Conservation (phyloP, 2,329 filamentous ascomycete species). For the Cordyceps pruinosa region DNA sequence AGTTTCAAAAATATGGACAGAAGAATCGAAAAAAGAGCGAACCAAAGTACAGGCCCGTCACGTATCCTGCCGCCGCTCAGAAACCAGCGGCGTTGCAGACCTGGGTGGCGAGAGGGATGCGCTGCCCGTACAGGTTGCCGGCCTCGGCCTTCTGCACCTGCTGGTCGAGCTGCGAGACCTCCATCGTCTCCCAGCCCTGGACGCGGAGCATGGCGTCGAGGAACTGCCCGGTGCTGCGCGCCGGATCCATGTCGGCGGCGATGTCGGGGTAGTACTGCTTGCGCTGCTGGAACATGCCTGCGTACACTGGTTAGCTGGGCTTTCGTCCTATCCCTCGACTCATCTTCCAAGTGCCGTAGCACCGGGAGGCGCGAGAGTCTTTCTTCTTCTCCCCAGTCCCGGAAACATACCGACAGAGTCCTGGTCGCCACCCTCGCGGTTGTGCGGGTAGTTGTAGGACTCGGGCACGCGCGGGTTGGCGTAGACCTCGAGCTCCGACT, state of each 20-base stretch:
- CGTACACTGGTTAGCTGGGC: too few relatives aligned
- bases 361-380: background rate
- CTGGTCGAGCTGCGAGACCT: background rate
- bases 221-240: background rate
- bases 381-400: background rate
- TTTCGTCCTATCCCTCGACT: too few relatives aligned
- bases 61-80: background rate
- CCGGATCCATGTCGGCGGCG: background rate
- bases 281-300: slow-evolving; percentile 11
- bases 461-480: too few relatives aligned
- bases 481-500: too few relatives aligned
- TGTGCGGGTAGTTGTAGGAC: background rate
- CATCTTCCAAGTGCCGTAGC: too few relatives aligned
- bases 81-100: background rate
- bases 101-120: background rate
- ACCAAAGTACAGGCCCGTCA: background rate
- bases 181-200: background rate
- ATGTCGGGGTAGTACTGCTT: background rate
- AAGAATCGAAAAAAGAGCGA: background rate
- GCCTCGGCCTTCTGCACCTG: slow-evolving; percentile 4
- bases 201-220: background rate
- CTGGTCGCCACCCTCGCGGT: background rate
- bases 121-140: background rate
- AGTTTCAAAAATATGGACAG: background rate
- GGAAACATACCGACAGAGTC: background rate